phyloP scores from a whole-genome alignment of 805 yeast species.

The Schizosaccharomyces pombe region ASM294v3 CU329670.1:2121501-2122000 shows the following conservation, averaged over 20 bases:
- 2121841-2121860: constrained; percentile 7
- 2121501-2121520: background rate
- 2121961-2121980: constrained; percentile 12
- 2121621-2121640: background rate
- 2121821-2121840: constrained; percentile 4
- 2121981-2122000: constrained; percentile 17
- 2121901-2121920: constrained; percentile 18
- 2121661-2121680: background rate
- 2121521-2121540: constrained; percentile 5
- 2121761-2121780: constrained; percentile 12
- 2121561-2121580: constrained; percentile 11
- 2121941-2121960: constrained; percentile 5
- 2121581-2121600: constrained; percentile 11
- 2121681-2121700: background rate
- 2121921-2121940: constrained; percentile 11
- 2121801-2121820: background rate
- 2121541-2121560: constrained; percentile 8
- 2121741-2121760: background rate
- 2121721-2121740: background rate
- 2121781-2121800: background rate
- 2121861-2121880: constrained; percentile 5
- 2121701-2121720: background rate
- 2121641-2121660: background rate
- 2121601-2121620: constrained; percentile 9
- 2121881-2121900: constrained; percentile 9